These are phyloP conservation scores for Dactylis glomerata DNA, from an alignment of 176 grass and related monocot species.

Conservation along the genomic window DNA sequence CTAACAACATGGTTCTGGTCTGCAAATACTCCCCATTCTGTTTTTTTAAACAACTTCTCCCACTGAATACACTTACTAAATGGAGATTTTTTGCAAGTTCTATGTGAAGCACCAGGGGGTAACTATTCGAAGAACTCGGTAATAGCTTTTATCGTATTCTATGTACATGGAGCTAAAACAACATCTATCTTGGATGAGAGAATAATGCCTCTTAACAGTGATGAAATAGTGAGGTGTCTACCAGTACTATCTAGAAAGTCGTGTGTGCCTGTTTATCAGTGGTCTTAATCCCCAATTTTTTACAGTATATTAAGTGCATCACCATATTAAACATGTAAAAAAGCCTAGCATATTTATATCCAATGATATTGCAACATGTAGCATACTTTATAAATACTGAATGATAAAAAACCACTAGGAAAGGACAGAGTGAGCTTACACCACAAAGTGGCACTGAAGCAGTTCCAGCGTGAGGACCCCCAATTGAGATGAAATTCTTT, in stretches of 20 bases:
- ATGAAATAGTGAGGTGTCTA: neutral
- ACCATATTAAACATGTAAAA: neutral
- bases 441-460: slow-evolving; percentile 97
- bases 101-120: neutral
- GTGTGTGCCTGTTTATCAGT: neutral
- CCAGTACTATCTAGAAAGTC: slow-evolving; percentile 1
- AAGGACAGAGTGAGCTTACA: slow-evolving; percentile 47
- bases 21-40: neutral
- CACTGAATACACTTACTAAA: neutral
- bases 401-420: slow-evolving; percentile 10
- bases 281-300: neutral
- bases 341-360: neutral
- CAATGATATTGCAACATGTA: neutral
- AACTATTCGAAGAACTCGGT: neutral
- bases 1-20: neutral
- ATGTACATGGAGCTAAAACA: slow-evolving; percentile 13
- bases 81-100: neutral
- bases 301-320: neutral
- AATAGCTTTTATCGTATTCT: neutral
- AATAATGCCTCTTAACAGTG: neutral
- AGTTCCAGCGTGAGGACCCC: slow-evolving; percentile 94
- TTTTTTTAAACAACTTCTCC: neutral
- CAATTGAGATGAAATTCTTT: slow-evolving; percentile 93
- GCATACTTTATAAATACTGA: neutral
- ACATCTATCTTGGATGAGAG: slow-evolving; percentile 19